Evolutionary conservation across 805 yeast species (phyloP).

Genomic region (Metschnikowia bowlesiae): DNA sequence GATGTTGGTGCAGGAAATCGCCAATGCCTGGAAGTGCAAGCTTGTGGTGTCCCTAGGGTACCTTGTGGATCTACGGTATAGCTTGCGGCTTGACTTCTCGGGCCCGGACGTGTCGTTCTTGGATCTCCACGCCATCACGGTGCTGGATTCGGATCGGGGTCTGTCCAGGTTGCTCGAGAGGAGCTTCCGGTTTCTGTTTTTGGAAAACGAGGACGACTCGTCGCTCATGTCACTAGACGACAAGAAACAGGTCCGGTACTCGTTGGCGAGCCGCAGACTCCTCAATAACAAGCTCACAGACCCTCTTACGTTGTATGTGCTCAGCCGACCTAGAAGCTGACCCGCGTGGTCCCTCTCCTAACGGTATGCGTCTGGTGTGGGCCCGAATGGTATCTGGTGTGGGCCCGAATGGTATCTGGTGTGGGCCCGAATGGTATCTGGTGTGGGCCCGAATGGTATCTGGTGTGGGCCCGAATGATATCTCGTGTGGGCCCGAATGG

Average conservation of each 20-base stretch:
- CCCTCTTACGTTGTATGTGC: constrained; percentile 19
- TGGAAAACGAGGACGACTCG: constrained; percentile 10
- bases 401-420: too few species aligned
- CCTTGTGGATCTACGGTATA: constrained; percentile 16
- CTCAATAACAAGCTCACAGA: constrained; percentile 14
- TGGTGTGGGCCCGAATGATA: too few species aligned
- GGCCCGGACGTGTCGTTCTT: constrained; percentile 13
- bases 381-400: too few species aligned
- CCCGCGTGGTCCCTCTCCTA: too few species aligned
- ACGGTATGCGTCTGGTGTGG: too few species aligned
- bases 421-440: too few species aligned
- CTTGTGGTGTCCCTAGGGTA: constrained; percentile 19
- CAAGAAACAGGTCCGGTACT: constrained; percentile 16
- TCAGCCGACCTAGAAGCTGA: constrained; percentile 16
- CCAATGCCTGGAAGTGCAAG: constrained; percentile 21
- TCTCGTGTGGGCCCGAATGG: too few species aligned
- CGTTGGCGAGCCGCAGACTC: constrained; percentile 9
- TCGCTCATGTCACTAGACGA: constrained; percentile 9
- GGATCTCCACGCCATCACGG: constrained; percentile 12
- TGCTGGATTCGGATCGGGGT: not conserved
- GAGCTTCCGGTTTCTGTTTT: constrained; percentile 10
- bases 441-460: too few species aligned
- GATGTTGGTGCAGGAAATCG: constrained; percentile 9
- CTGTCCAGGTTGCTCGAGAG: constrained; percentile 10
- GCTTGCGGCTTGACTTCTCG: constrained; percentile 8